phyloP scores from a whole-genome alignment of 257 asterid genomes.

The Rehmannia glutinosa region DNA sequence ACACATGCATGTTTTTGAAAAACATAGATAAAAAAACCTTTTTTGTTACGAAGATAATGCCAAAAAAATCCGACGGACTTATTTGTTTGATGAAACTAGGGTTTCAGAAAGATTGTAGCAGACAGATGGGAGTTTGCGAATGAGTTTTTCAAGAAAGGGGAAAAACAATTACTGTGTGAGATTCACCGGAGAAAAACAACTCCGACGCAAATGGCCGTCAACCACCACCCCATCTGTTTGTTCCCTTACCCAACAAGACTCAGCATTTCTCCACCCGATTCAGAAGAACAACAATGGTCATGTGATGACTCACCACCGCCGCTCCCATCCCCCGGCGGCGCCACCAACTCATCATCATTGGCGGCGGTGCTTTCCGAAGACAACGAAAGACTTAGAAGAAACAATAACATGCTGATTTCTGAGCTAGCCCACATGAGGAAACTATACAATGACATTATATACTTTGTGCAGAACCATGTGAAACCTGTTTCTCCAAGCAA shows the following conservation, averaged over 20 bases:
- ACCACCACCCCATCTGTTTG: slow-evolving; percentile 42
- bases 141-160: slow-evolving; percentile 70
- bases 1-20: too few relatives aligned
- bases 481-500: slow-evolving; percentile 75
- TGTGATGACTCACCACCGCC: slow-evolving; percentile 82
- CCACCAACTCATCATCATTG: slow-evolving; percentile 29
- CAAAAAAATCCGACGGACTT: too few relatives aligned
- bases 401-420: slow-evolving; percentile 73
- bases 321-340: slow-evolving; percentile 29
- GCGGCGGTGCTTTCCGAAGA: slow-evolving; percentile 72
- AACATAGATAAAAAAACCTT: too few relatives aligned
- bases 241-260: slow-evolving; percentile 57
- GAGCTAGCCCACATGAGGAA: slow-evolving; percentile 92
- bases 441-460: slow-evolving; percentile 81
- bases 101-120: slow-evolving; percentile 82
- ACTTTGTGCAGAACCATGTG: slow-evolving; percentile 92
- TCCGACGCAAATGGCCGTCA: slow-evolving; percentile 52
- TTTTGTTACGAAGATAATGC: too few relatives aligned
- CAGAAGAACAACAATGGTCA: slow-evolving; percentile 69
- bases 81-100: slow-evolving; percentile 27
- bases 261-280: slow-evolving; percentile 91
- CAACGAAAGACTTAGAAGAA: slow-evolving; percentile 76
- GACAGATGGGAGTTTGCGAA: slow-evolving; percentile 98
- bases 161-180: slow-evolving; percentile 80
- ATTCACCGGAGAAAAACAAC: slow-evolving; percentile 82